Evolutionary conservation across 2,329 filamentous ascomycete genomes (phyloP).

Genomic region (Trichothecium sympodiale): DNA sequence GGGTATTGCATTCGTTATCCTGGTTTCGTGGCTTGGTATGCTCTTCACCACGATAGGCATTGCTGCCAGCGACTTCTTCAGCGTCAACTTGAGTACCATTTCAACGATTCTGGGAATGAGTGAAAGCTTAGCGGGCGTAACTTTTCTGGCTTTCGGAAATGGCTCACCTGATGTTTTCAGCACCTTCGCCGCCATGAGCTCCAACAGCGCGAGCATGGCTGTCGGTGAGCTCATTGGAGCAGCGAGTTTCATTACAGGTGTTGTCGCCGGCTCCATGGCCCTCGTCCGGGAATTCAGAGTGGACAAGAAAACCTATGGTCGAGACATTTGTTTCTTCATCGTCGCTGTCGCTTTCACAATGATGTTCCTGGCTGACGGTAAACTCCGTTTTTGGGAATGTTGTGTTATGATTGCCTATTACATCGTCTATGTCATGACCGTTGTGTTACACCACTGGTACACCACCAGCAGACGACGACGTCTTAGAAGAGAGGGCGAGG

Average conservation of each 20-base stretch:
- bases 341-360: constrained; percentile 78
- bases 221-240: constrained; percentile 92
- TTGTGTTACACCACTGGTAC: constrained; percentile 90
- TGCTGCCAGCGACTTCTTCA: constrained; percentile 96
- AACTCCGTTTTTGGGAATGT: constrained; percentile 81
- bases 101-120: constrained; percentile 82
- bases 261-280: constrained; percentile 95
- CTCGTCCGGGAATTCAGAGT: constrained; percentile 92
- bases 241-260: constrained; percentile 89
- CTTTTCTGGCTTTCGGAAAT: constrained; percentile 93
- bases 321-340: constrained; percentile 89
- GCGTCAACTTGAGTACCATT: constrained; percentile 90
- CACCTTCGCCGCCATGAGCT: constrained; percentile 95
- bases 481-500: constrained; percentile 56
- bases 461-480: constrained; percentile 49
- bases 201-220: constrained; percentile 92
- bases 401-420: constrained; percentile 86
- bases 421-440: constrained; percentile 74
- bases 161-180: constrained; percentile 97
- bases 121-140: constrained; percentile 92
- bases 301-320: constrained; percentile 75
- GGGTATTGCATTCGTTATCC: constrained; percentile 65
- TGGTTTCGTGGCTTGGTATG: constrained; percentile 74
- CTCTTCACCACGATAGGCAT: constrained; percentile 97
- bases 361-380: constrained; percentile 75